phyloP scores from a whole-genome alignment of 768 basidiomycete species.

The Termitomyces titanicus region DNA sequence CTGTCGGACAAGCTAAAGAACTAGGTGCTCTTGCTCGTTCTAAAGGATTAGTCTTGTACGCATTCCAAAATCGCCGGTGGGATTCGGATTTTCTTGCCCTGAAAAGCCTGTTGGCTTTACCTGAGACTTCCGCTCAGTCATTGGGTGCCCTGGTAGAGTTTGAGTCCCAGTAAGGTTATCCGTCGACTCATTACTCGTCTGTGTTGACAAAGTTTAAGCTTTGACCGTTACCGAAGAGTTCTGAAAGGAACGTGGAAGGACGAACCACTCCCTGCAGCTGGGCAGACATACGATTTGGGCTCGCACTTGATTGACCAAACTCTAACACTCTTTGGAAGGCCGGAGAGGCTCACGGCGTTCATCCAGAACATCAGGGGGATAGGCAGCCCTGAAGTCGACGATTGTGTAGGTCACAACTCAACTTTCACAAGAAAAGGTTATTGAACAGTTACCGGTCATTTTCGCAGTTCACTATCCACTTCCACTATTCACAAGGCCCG shows the following conservation, averaged over 20 bases:
- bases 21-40: slow-evolving; percentile 55
- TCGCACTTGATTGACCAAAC: slow-evolving; percentile 80
- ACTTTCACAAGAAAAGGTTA: not conserved
- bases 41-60: slow-evolving; percentile 63
- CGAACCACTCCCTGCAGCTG: slow-evolving; percentile 52
- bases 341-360: slow-evolving; percentile 63
- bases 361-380: slow-evolving; percentile 66
- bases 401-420: slow-evolving; percentile 41
- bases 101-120: slow-evolving; percentile 51
- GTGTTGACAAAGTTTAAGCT: slow-evolving; percentile 34
- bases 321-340: slow-evolving; percentile 72
- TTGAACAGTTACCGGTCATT: not conserved
- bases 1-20: slow-evolving; percentile 52
- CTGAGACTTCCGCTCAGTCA: slow-evolving; percentile 45
- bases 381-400: slow-evolving; percentile 63
- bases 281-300: slow-evolving; percentile 75
- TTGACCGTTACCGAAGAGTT: slow-evolving; percentile 67
- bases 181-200: not conserved
- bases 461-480: slow-evolving; percentile 47
- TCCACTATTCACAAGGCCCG: slow-evolving; percentile 44
- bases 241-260: slow-evolving; percentile 83
- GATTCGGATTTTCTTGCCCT: slow-evolving; percentile 76
- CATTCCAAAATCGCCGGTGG: slow-evolving; percentile 75
- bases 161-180: slow-evolving; percentile 60
- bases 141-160: slow-evolving; percentile 67